Conservation (phyloP, 2,329 filamentous ascomycete species). For the Colletotrichum lupini region DNA sequence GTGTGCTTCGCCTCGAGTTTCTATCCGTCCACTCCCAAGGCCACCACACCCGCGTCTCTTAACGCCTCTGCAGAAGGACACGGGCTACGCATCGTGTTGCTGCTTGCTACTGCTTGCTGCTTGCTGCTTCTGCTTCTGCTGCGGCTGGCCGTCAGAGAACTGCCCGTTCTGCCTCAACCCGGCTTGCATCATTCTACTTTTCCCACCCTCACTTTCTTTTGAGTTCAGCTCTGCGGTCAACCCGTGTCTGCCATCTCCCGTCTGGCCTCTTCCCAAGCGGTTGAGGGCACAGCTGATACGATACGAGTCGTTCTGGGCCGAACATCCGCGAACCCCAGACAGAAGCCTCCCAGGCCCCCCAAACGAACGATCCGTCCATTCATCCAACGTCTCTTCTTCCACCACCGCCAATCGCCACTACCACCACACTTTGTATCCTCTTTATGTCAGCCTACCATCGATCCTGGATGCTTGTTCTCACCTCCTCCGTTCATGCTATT, state of each 20-base stretch:
- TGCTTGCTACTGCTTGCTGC: neutral
- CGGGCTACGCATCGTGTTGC: neutral
- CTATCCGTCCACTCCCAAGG: neutral
- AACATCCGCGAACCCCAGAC: neutral
- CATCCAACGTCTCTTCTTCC: slow-evolving; percentile 11
- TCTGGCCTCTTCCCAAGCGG: neutral
- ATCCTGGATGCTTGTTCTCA: slow-evolving; percentile 34
- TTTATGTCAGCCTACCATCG: neutral
- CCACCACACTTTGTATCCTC: neutral
- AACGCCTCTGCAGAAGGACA: neutral
- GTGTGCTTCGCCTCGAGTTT: neutral
- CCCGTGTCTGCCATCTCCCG: neutral
- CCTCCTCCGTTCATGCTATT: slow-evolving; percentile 25
- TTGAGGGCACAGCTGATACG: neutral
- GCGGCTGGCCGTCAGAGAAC: neutral
- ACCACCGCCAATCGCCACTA: neutral
- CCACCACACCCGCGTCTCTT: neutral
- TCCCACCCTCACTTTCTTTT: neutral
- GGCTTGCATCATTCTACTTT: neutral
- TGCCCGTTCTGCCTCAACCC: neutral
- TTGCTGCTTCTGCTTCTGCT: neutral
- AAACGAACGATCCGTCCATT: slow-evolving; percentile 10
- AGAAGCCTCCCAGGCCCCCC: neutral
- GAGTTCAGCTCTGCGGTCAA: neutral
- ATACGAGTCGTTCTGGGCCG: neutral